phyloP scores from a whole-genome alignment of 345 rosid species.

The Aquilaria yunnanensis region DNA sequence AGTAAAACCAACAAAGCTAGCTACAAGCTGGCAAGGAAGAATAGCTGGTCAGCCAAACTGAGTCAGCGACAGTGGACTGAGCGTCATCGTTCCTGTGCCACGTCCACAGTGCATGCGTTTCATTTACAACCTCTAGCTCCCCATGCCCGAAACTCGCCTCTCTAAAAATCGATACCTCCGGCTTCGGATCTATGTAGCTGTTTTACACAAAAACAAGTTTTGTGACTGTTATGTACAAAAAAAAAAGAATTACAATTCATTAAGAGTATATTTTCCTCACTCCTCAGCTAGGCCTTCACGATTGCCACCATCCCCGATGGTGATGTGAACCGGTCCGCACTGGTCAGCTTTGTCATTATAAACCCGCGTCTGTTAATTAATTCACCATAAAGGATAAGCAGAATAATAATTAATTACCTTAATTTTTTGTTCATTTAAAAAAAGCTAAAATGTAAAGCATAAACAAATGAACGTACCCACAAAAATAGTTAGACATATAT shows the following conservation, averaged over 20 bases:
- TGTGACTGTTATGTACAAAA: too few relatives aligned
- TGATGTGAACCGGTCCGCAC: slow-evolving; percentile 62
- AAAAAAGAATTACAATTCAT: too few relatives aligned
- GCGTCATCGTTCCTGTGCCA: slow-evolving; percentile 76
- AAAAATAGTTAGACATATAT: too few relatives aligned
- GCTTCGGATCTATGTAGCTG: slow-evolving; percentile 26
- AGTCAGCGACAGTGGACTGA: slow-evolving; percentile 28
- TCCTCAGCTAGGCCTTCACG: slow-evolving; percentile 58
- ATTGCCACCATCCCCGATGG: slow-evolving; percentile 80
- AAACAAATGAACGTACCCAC: too few relatives aligned
- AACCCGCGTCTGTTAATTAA: slow-evolving; percentile 41
- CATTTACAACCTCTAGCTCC: slow-evolving; percentile 52
- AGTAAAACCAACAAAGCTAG: too few relatives aligned
- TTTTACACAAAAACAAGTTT: too few relatives aligned
- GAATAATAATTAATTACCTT: not conserved
- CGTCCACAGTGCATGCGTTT: slow-evolving; percentile 60
- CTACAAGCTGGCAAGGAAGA: slow-evolving; percentile 14
- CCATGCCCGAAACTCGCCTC: slow-evolving; percentile 92
- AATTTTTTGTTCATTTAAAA: too few relatives aligned
- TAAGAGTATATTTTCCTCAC: slow-evolving; percentile 21
- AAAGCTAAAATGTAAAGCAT: too few relatives aligned
- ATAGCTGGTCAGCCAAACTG: slow-evolving; percentile 41
- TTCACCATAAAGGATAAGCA: not conserved
- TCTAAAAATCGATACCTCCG: slow-evolving; percentile 46
- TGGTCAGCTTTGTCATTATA: slow-evolving; percentile 38